Evolutionary conservation across 768 basidiomycete species (phyloP).

Genomic region (Lactarius indigo): DNA sequence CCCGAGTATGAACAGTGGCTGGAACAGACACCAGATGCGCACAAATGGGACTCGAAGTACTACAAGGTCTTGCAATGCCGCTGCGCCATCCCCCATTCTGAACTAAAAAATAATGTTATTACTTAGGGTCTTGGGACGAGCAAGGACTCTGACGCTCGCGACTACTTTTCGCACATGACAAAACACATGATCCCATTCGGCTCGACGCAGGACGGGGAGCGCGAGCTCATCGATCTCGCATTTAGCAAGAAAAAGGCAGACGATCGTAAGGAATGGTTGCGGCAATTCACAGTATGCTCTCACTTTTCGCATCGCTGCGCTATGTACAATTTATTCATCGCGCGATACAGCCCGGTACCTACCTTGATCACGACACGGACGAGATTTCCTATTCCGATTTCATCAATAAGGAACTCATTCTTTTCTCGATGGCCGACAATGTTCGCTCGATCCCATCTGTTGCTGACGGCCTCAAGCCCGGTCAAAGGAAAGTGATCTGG

Average conservation of each 20-base stretch:
- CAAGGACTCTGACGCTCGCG: conserved; percentile 81
- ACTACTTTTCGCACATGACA: conserved; percentile 88
- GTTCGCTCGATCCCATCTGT: conserved; percentile 95
- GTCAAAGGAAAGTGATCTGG: conserved; percentile 96
- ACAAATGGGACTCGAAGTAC: conserved; percentile 92
- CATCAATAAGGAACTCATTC: conserved; percentile 95
- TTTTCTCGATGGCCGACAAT: conserved; percentile 99
- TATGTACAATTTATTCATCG: background rate
- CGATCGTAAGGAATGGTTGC: conserved; percentile 96
- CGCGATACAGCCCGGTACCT: conserved; percentile 77
- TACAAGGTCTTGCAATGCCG: conserved; percentile 68
- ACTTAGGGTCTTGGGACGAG: conserved; percentile 92
- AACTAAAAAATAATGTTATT: conserved; percentile 1
- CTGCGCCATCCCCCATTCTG: conserved; percentile 1
- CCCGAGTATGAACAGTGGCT: conserved; percentile 96
- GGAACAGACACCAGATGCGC: conserved; percentile 66
- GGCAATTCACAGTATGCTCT: conserved; percentile 74
- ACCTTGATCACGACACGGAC: conserved; percentile 80
- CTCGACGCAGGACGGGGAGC: conserved; percentile 74
- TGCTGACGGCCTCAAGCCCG: conserved; percentile 93
- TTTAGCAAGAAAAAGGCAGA: conserved; percentile 99
- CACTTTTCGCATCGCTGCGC: background rate
- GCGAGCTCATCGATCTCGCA: conserved; percentile 89
- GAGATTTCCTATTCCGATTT: conserved; percentile 91
- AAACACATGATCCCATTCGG: conserved; percentile 96